Evolutionary conservation across 257 asterid genomes (phyloP).

Genomic region (Datura wrightii): DNA sequence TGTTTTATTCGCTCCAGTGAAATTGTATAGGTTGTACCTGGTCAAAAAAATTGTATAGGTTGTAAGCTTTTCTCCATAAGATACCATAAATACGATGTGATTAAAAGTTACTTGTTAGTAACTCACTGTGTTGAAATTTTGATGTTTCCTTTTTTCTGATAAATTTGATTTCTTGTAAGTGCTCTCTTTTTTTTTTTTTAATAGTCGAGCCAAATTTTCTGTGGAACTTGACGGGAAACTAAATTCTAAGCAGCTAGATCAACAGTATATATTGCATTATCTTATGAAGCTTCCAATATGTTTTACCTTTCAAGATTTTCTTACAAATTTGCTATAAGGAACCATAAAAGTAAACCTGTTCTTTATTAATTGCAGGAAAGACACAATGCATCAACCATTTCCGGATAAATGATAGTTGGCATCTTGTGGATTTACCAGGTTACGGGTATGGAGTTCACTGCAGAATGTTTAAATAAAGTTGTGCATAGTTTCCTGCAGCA

Average conservation of each 20-base stretch:
- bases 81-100: background rate
- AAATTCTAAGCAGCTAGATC: background rate
- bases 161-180: background rate
- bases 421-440: conserved; percentile 98
- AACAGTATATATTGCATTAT: background rate
- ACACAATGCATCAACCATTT: conserved; percentile 99
- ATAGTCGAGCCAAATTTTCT: background rate
- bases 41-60: background rate
- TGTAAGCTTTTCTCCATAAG: background rate
- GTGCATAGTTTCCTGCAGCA: background rate
- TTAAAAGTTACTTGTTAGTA: background rate
- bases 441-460: conserved; percentile 68
- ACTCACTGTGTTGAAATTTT: background rate
- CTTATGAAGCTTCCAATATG: background rate
- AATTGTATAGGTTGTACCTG: background rate
- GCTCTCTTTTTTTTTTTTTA: background rate
- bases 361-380: conserved; percentile 73
- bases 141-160: background rate
- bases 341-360: background rate
- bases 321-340: background rate
- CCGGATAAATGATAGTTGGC: conserved; percentile 85
- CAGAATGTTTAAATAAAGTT: background rate
- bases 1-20: background rate
- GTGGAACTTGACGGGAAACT: conserved; percentile 5
- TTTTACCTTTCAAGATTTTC: background rate